phyloP scores from a whole-genome alignment of 169 alveolate genomes.

The Plasmodium billcollinsi region DNA sequence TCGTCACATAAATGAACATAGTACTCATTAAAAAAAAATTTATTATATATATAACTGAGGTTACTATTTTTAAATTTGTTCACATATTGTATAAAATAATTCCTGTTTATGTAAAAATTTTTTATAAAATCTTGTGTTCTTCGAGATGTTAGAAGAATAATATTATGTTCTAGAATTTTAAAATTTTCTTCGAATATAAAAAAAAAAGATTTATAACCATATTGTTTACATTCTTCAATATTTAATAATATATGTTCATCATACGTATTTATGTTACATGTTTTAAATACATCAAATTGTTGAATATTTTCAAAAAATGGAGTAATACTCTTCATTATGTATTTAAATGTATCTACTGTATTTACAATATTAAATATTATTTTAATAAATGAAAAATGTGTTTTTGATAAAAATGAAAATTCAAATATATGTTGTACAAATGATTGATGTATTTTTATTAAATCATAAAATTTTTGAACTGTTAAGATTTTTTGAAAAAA shows the following conservation, averaged over 20 bases:
- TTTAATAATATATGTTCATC: too few species aligned
- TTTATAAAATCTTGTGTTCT: conserved; percentile 17
- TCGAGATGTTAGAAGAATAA: conserved; percentile 22
- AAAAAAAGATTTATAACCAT: neutral
- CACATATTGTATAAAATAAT: conserved; percentile 9
- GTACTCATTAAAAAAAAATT: conserved; percentile 30
- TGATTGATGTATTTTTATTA: conserved; percentile 25
- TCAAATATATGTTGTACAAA: conserved; percentile 18
- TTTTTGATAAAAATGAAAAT: conserved; percentile 20
- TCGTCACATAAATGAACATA: conserved; percentile 7
- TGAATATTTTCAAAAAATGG: neutral
- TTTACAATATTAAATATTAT: conserved; percentile 20
- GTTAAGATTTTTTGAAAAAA: conserved; percentile 41
- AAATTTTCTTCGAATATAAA: conserved; percentile 13
- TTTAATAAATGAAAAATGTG: conserved; percentile 5
- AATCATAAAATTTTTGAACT: neutral
- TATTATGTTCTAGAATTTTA: conserved; percentile 10
- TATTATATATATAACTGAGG: conserved; percentile 13
- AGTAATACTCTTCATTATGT: neutral
- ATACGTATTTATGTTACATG: too few species aligned
- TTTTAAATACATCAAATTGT: neutral
- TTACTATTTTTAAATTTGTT: neutral
- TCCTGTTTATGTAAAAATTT: conserved; percentile 27
- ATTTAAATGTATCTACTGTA: conserved; percentile 14
- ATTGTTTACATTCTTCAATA: too few species aligned